Evolutionary conservation across 2,329 filamentous ascomycete species (phyloP).

Genomic region (Hypoxylon sp.): DNA sequence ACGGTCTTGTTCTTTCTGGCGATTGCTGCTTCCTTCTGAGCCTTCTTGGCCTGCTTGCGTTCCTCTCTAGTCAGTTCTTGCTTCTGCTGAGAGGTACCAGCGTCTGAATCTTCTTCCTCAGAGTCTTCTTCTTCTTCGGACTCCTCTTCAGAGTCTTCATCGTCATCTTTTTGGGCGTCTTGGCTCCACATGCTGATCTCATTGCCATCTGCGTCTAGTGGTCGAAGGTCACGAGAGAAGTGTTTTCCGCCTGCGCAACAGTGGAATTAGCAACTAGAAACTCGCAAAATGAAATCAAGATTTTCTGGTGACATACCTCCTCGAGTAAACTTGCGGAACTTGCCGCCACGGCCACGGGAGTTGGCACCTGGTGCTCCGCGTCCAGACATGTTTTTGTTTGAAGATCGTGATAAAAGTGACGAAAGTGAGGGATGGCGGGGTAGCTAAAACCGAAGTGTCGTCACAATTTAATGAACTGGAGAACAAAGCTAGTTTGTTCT

Average conservation of each 20-base stretch:
- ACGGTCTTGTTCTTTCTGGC: constrained; percentile 80
- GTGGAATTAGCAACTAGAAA: constrained; percentile 31
- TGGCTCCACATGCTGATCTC: constrained; percentile 89
- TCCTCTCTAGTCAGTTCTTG: constrained; percentile 83
- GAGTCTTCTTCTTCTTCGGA: constrained; percentile 64
- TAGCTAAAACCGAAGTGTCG: constrained; percentile 13
- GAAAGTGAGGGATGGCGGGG: constrained; percentile 16
- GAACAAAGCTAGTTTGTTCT: not conserved
- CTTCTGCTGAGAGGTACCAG: constrained; percentile 61
- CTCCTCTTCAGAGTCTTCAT: constrained; percentile 65
- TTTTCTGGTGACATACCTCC: constrained; percentile 75
- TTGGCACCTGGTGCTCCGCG: constrained; percentile 61
- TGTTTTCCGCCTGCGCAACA: constrained; percentile 83
- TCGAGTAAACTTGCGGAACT: constrained; percentile 93
- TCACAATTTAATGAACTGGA: constrained; percentile 1
- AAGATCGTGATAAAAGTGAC: constrained; percentile 11
- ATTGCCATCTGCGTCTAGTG: constrained; percentile 90
- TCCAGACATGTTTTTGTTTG: constrained; percentile 59
- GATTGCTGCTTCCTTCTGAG: constrained; percentile 90
- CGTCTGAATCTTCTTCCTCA: constrained; percentile 59
- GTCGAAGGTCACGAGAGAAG: constrained; percentile 92
- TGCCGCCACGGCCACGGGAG: constrained; percentile 87
- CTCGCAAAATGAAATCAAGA: not conserved
- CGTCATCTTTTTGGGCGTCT: constrained; percentile 64
- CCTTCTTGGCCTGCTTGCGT: constrained; percentile 88